phyloP scores from a whole-genome alignment of 257 asterid genomes.

The Solanum chmielewskii region DNA sequence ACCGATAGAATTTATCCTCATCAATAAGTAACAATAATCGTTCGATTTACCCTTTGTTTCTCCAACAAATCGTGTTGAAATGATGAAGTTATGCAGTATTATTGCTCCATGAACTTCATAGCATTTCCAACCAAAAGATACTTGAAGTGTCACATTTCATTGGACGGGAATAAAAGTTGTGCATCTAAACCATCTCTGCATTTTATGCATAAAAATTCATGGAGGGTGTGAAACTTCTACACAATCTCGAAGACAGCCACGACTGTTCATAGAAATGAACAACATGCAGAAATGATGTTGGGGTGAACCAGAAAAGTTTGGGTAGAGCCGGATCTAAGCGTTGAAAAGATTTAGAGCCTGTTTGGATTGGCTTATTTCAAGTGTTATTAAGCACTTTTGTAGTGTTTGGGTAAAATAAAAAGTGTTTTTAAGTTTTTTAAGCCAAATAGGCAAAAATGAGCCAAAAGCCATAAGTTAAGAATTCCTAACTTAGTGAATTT shows the following conservation, averaged over 20 bases:
- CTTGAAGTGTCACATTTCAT: neutral
- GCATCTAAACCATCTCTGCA: neutral
- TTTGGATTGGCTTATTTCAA: neutral
- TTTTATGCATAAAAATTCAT: neutral
- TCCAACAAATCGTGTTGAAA: neutral
- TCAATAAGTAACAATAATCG: neutral
- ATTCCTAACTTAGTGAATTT: neutral
- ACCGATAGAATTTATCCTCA: neutral
- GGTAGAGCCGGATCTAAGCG: no score
- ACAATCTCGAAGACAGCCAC: neutral
- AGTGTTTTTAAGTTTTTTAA: neutral
- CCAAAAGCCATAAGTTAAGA: neutral
- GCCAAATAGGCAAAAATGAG: neutral
- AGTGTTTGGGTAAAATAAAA: neutral
- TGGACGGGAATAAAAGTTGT: neutral
- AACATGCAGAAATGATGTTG: neutral
- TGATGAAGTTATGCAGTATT: neutral
- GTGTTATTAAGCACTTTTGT: neutral
- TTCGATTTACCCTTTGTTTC: neutral
- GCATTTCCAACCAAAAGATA: neutral
- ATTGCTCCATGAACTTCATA: neutral
- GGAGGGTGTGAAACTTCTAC: neutral
- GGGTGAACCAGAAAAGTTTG: no score
- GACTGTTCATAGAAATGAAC: neutral
- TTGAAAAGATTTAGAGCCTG: neutral